Base-by-base conservation (phyloP, 2,329 filamentous ascomycete species). In the Curvularia verruculosa region DNA sequence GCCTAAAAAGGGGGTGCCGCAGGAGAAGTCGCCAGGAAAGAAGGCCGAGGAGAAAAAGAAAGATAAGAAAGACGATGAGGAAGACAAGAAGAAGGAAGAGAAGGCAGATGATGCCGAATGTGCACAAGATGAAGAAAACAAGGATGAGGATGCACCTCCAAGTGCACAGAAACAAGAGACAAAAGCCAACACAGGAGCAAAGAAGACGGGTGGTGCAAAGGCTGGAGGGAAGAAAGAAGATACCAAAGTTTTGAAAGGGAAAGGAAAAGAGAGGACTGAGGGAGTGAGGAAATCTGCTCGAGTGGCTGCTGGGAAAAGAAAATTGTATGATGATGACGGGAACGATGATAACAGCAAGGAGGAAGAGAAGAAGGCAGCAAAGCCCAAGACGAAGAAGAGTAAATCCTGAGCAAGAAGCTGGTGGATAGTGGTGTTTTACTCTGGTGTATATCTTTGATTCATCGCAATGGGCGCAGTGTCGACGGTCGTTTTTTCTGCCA, bases 1-100 rank as follows among this genome's bases (percentile, higher is more conserved):
- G 61, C 78, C 78, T 0, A 71, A 75, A 60, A 80, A 79, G 59
- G 79, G 78, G 3, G 61, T 69, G 5, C 78, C 78, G 1, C 53
- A 55, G 13, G 58, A 75, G 54, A 60, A 60, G 48, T 68, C 72
- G 44, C 50, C 60, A 13, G 61, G 60, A 21, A 59, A 60, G 37
- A 44, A 56, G 12, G 49, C 47, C 5, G 31, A 61, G 21, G 54
- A 55, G 57, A 60, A 68, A 5, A 34, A 52, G 3, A 54, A 59
- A 57, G 60, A 59, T 55, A 59, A 67, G 39, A 49, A 60, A 47
- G n/a, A 54, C 3, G 8, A n/a, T 6, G 29, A 41, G 21, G 8
- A 31, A 8, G 23, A 48, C 7, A 24, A 40, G 39, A 31, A 52
- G 19, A 18, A 28, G 7, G 47, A 21, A 5, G 23, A 44, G 15